Evolutionary conservation across 2,329 filamentous ascomycete genomes (phyloP), one percentile per base, ranked within the genome.

Genomic region (Colletotrichum tabaci): DNA sequence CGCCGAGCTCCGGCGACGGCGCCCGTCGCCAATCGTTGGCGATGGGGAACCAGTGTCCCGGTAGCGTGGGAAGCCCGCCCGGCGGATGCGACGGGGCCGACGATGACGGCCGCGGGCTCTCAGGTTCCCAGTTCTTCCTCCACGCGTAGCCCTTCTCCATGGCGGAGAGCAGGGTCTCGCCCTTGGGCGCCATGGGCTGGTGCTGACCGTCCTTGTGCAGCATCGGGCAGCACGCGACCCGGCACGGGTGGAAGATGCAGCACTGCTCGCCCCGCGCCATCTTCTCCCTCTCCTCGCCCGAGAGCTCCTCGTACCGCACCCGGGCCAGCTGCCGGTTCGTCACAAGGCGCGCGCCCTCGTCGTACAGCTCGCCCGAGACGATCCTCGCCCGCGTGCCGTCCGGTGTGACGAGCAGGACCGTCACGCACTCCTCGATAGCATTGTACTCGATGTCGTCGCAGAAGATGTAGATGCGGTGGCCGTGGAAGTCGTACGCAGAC

Each of bases 231-330:
- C 46, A 23, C 30, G 46, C 30, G n/a, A 61, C 60, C 13, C 30
- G 38, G 47, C 60, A 61, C 4, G 60, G 60, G 46, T 26, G 18
- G 46, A 61, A 52, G 60, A 61, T 50, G 60, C 60, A 61, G 30
- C 30, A 16, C 13, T 40, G 60, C 21, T 49, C 60, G 23, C 30
- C 60, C 30, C 18, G 23, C 1, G n/a, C 46, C 60, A 61, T 61
- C 8, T 42, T 23, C 18, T 52, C 30, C 30, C 44, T 40, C 46
- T 61, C 46, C 18, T 50, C 47, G 4, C 44, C 3, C 12, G 60
- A 61, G 30, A 61, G 46, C 30, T 61, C 13, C 30, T 61, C 26
- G 46, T 61, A 61, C n/a, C 35, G 46, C n/a, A 16, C 13, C n/a
- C 60, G 46, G 8, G 9, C 60, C 7, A 61, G 21, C 12, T 50